phyloP scores from a whole-genome alignment of 768 basidiomycete species.

The Mrakia frigida region DNA sequence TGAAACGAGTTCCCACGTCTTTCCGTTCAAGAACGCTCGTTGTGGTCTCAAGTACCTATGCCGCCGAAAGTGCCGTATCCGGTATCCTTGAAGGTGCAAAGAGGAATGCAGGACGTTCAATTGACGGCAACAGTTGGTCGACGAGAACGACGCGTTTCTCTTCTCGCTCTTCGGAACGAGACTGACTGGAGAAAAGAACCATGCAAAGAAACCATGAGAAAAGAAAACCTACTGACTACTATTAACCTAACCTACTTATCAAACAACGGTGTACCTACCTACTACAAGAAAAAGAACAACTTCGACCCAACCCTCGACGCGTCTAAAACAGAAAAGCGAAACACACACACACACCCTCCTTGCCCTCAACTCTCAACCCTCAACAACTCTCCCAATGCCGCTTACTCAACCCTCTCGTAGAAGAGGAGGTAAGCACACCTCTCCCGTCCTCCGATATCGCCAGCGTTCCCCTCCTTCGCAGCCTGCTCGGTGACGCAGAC shows the following conservation, averaged over 20 bases:
- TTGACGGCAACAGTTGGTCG: too few relatives aligned
- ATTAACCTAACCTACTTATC: not conserved
- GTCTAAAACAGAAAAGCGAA: not conserved
- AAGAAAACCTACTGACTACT: not conserved
- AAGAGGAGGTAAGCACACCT: slow-evolving; percentile 83
- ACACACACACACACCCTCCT: too few relatives aligned
- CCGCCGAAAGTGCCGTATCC: too few relatives aligned
- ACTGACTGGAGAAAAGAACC: not conserved
- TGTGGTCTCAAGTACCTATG: too few relatives aligned
- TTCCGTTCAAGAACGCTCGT: too few relatives aligned
- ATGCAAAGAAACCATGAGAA: not conserved
- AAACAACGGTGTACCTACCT: not conserved
- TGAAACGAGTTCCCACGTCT: too few relatives aligned
- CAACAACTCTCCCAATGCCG: not conserved
- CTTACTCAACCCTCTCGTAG: slow-evolving; percentile 56
- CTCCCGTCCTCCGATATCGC: slow-evolving; percentile 50
- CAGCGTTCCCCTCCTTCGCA: slow-evolving; percentile 49
- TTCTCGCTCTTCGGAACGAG: too few relatives aligned
- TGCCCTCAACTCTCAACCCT: not conserved
- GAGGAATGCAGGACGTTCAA: too few relatives aligned
- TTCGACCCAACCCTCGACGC: not conserved
- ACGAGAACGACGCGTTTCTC: too few relatives aligned
- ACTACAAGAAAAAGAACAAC: not conserved
- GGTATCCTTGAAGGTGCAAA: too few relatives aligned
- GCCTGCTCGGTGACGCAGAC: slow-evolving; percentile 59